phyloP scores from a whole-genome alignment of 345 rosid genomes.

The Lumnitzera racemosa region DNA sequence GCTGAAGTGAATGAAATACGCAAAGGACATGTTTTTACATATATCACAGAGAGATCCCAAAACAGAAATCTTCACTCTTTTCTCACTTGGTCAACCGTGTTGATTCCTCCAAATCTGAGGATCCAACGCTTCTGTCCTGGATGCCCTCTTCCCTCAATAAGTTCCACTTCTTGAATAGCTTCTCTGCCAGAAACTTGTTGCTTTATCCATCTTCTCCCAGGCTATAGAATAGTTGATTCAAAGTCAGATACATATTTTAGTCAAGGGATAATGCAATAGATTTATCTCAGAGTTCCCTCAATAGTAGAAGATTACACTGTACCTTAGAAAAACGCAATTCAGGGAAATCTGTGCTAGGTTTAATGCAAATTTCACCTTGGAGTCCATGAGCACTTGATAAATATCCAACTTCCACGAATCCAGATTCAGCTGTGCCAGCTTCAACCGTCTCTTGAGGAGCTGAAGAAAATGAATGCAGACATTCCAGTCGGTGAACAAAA shows the following conservation, averaged over 20 bases:
- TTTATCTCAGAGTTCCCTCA: not conserved
- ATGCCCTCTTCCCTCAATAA: slow-evolving; percentile 75
- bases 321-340: slow-evolving; percentile 73
- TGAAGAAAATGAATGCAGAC: slow-evolving; percentile 9
- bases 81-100: slow-evolving; percentile 61
- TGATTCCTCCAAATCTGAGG: slow-evolving; percentile 63
- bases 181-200: slow-evolving; percentile 55
- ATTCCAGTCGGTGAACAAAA: not conserved
- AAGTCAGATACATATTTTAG: slow-evolving; percentile 1
- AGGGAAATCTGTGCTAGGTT: slow-evolving; percentile 80
- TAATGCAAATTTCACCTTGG: slow-evolving; percentile 68
- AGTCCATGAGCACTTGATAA: slow-evolving; percentile 73
- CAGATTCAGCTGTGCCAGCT: slow-evolving; percentile 23
- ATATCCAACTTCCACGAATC: slow-evolving; percentile 70
- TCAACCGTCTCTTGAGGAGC: slow-evolving; percentile 48
- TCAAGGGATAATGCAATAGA: not conserved
- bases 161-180: slow-evolving; percentile 59
- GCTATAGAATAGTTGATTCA: slow-evolving; percentile 27
- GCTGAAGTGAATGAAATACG: too few species aligned
- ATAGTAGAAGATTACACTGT: slow-evolving; percentile 1
- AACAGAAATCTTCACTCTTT: not conserved
- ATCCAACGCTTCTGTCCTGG: slow-evolving; percentile 80
- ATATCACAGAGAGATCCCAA: too few species aligned
- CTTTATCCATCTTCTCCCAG: slow-evolving; percentile 87
- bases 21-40: too few species aligned